Conservation (phyloP, 1,284 basidiomycete genomes). For the Psilocybe mexicana region DNA sequence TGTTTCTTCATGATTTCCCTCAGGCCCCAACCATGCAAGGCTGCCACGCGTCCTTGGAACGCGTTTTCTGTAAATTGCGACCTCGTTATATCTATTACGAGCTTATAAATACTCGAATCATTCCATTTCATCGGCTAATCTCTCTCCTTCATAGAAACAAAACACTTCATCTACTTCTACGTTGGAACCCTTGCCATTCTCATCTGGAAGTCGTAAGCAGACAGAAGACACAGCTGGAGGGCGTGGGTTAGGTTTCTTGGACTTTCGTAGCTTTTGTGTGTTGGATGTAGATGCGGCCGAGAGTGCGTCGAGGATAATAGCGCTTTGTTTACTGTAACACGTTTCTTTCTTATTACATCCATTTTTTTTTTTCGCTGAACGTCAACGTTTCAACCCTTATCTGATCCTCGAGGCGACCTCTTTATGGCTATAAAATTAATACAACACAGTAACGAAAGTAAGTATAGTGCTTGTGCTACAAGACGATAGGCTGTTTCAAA, state of each 20-base stretch:
- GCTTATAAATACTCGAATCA: constrained; percentile 19
- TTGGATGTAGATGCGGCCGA: constrained; percentile 7
- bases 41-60: constrained; percentile 19
- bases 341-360: constrained; percentile 21
- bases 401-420: constrained; percentile 1
- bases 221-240: constrained; percentile 2
- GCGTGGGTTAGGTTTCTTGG: constrained; percentile 3
- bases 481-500: constrained; percentile 26
- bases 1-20: constrained; percentile 30
- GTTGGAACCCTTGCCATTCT: constrained; percentile 87
- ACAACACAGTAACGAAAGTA: constrained; percentile 15
- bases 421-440: constrained; percentile 3
- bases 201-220: constrained; percentile 86
- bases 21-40: constrained; percentile 5
- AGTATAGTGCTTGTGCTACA: constrained; percentile 23
- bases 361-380: constrained; percentile 13
- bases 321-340: constrained; percentile 22
- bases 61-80: constrained; percentile 12
- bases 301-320: constrained; percentile 12
- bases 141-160: constrained; percentile 69
- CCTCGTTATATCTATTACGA: constrained; percentile 9
- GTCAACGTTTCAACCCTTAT: constrained; percentile 1
- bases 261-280: constrained; percentile 7
- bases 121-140: constrained; percentile 4
- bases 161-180: constrained; percentile 98